Evolutionary conservation across 768 basidiomycete species (phyloP), one percentile per base, ranked within the genome.

Genomic region (Rhizopogon rudus): DNA sequence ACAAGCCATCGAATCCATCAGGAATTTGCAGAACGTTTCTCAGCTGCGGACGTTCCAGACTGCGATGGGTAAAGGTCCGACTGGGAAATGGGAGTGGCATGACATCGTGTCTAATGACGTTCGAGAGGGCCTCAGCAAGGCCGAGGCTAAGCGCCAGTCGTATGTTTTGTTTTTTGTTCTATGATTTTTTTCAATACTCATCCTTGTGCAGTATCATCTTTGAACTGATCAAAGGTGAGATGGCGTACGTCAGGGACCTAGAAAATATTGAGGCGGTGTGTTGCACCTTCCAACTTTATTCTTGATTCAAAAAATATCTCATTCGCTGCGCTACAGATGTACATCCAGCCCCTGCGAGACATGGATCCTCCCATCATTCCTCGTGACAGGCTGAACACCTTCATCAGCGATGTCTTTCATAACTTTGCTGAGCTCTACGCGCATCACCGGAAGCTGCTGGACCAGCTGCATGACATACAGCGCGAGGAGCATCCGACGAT

Each of bases 141-240:
- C 86, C 42, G 92, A 93, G 65, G 75, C 80, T 17, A 92, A 92
- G 67, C 82, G 92, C 35, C 93, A 96, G 71, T 80, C 86, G 92
- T 94, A 67, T 70, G 90, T 71, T 40, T 40, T 3, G 16, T 22
- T 14, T 9, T 56, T 22, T 31, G 52, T 35, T 40, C 48, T 53
- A 40, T 44, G 16, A 14, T 10, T 6, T 22, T 10, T 16, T 54
- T 39, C 33, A 51, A 29, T 55, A 20, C 55, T 57, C 33, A 14
- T 10, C n/a, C 0, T 20, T 56, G 43, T 37, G 39, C 60, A 93
- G 92, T 43, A 85, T 93, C 63, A 93, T 96, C 50, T 97, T 95
- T 64, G 93, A 97, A 74, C 70, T 96, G 58, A 96, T 97, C 69
- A 91, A 96, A 69, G 90, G 91, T 59, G 93, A 97, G 69, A 96